Conservation (phyloP, 208 protist species). For the Crithidia sp. region DNA sequence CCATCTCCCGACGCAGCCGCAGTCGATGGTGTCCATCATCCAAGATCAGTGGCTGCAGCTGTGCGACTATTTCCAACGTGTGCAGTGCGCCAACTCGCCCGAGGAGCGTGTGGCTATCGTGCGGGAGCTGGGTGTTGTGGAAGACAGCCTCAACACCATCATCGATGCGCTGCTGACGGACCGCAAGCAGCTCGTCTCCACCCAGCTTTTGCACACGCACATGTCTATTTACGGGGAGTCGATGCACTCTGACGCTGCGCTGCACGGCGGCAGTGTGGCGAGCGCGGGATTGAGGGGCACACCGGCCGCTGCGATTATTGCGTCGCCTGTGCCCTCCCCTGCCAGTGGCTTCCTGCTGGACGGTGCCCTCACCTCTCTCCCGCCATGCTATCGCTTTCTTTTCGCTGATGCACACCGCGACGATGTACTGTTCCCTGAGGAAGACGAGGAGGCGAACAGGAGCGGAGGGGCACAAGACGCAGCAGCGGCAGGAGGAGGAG, state of each 20-base stretch:
- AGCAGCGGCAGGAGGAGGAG: neutral
- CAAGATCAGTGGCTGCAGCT: constrained; percentile 55
- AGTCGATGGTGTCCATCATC: constrained; percentile 25
- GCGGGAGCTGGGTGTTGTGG: constrained; percentile 37
- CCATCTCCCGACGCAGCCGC: constrained; percentile 3
- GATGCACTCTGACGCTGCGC: constrained; percentile 1
- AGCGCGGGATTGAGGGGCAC: neutral
- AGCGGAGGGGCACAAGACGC: no score
- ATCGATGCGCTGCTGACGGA: constrained; percentile 50
- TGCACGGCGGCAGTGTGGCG: neutral
- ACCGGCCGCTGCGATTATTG: neutral
- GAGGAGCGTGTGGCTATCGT: constrained; percentile 28
- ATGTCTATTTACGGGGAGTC: neutral
- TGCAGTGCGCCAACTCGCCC: constrained; percentile 48
- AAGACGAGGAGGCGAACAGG: neutral
- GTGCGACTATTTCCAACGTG: constrained; percentile 56
- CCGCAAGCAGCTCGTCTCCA: constrained; percentile 18
- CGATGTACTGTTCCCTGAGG: neutral
- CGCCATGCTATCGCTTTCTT: constrained; percentile 68
- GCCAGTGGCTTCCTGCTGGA: constrained; percentile 11
- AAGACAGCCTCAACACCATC: constrained; percentile 43
- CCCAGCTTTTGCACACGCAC: constrained; percentile 13
- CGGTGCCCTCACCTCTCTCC: constrained; percentile 30
- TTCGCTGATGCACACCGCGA: constrained; percentile 32
- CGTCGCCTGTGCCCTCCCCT: constrained; percentile 8